Percentiles rank a stretch among this genome's conserved stretches.
Conservation (phyloP, 2,329 filamentous ascomycete species). For the Paracoccidioides lutzii region DNA sequence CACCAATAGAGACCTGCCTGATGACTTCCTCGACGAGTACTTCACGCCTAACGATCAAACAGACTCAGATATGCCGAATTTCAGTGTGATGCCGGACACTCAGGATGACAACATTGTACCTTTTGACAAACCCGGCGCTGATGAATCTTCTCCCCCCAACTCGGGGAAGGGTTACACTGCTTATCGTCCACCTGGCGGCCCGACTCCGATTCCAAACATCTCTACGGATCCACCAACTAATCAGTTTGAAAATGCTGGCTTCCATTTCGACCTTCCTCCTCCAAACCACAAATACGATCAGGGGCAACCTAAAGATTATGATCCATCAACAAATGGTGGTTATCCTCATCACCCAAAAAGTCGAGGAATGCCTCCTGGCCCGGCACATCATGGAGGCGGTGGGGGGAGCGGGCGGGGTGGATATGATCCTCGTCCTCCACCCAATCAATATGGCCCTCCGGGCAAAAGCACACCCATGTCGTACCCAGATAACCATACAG, state of each 20-base stretch:
- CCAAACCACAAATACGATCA: slow-evolving; percentile 6
- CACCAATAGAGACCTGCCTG: slow-evolving; percentile 7
- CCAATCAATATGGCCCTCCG: slow-evolving; percentile 9
- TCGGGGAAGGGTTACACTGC: slow-evolving; percentile 22
- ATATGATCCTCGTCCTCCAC: slow-evolving; percentile 10
- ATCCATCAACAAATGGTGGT: slow-evolving; percentile 5
- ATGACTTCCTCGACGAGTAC: slow-evolving; percentile 38
- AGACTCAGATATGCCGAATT: slow-evolving; percentile 51
- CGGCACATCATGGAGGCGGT: slow-evolving; percentile 6
- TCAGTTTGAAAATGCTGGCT: slow-evolving; percentile 40
- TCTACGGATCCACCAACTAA: slow-evolving; percentile 29
- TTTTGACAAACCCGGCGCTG: slow-evolving; percentile 21
- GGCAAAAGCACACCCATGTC: slow-evolving; percentile 9
- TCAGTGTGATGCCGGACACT: slow-evolving; percentile 40
- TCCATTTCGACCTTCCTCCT: slow-evolving; percentile 58
- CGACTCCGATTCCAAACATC: slow-evolving; percentile 15
- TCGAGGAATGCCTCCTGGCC: slow-evolving; percentile 8
- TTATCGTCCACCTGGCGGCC: slow-evolving; percentile 24
- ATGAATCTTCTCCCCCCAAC: slow-evolving; percentile 8
- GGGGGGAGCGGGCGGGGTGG: slow-evolving; percentile 13
- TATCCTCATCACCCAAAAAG: slow-evolving; percentile 6
- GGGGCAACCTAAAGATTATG: slow-evolving; percentile 12
- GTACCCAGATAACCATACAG: slow-evolving; percentile 6
- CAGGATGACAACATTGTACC: slow-evolving; percentile 22
- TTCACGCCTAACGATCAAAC: slow-evolving; percentile 36